phyloP scores from a whole-genome alignment of 768 basidiomycete genomes.

The Thelephora ganbajun region DNA sequence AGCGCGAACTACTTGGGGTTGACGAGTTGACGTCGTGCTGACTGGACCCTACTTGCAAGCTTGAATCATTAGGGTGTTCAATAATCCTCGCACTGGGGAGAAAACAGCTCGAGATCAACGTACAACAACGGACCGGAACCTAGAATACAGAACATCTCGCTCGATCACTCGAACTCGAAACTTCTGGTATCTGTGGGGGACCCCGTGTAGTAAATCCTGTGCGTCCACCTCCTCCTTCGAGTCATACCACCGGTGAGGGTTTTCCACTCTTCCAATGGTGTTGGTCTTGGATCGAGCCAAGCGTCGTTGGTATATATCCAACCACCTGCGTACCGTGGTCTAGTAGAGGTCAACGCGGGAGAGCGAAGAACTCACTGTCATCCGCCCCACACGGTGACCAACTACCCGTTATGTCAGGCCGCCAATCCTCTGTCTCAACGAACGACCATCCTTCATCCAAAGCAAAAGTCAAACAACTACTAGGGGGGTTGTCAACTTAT shows the following conservation, averaged over 20 bases:
- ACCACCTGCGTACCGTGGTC: constrained; percentile 30
- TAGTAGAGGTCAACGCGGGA: constrained; percentile 5
- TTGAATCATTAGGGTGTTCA: no score
- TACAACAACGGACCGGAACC: no score
- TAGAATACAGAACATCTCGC: no score
- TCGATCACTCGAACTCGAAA: no score
- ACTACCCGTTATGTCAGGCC: constrained; percentile 40
- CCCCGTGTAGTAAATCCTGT: constrained; percentile 40
- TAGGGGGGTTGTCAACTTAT: constrained; percentile 12
- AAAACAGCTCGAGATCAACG: no score
- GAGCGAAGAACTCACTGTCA: constrained; percentile 15
- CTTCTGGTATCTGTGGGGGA: no score
- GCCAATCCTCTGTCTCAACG: constrained; percentile 67
- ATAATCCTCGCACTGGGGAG: no score
- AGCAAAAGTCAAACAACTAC: constrained; percentile 71
- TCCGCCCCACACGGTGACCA: constrained; percentile 36
- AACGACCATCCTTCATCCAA: constrained; percentile 66
- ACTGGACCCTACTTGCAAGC: no score
- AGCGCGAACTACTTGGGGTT: no score
- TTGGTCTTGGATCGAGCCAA: constrained; percentile 41
- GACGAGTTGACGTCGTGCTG: no score
- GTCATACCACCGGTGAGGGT: constrained; percentile 33
- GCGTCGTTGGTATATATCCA: constrained; percentile 76
- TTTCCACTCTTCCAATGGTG: constrained; percentile 27
- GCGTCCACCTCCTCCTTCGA: constrained; percentile 52